These are phyloP conservation scores for Pinus tabuliformis DNA, from an alignment of 75 land plant species.

Conservation along the genomic window DNA sequence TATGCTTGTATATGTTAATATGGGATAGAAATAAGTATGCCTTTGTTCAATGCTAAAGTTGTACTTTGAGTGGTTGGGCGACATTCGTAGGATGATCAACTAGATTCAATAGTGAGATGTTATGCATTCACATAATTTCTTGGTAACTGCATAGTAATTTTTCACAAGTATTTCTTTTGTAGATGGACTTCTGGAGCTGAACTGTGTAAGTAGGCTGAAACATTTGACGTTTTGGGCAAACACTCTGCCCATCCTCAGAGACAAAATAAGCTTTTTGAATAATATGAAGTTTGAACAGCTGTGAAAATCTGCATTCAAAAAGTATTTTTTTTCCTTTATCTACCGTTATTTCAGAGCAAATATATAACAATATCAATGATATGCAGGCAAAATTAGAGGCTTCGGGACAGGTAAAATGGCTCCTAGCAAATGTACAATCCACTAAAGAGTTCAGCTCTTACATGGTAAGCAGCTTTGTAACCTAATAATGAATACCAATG, in stretches of 20 bases:
- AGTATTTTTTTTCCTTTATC: background rate
- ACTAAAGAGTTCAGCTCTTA: slow-evolving; percentile 89
- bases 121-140: background rate
- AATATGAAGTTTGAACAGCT: too few relatives aligned
- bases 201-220: too few relatives aligned
- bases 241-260: too few relatives aligned
- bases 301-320: too few relatives aligned
- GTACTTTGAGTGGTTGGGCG: background rate
- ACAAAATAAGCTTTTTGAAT: too few relatives aligned
- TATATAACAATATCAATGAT: background rate
- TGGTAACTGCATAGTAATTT: background rate
- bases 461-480: slow-evolving; percentile 55
- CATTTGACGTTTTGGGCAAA: too few relatives aligned
- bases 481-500: background rate
- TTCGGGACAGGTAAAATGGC: slow-evolving; percentile 80
- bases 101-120: background rate
- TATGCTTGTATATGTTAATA: background rate
- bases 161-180: background rate
- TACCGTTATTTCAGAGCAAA: background rate
- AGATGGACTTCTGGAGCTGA: too few relatives aligned
- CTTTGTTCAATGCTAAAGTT: background rate
- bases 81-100: background rate
- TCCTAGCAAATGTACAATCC: slow-evolving; percentile 88
- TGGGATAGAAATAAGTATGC: background rate
- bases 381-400: slow-evolving; percentile 91